Conservation (phyloP, 2,329 filamentous ascomycete species). For the Rutstroemia sp. region DNA sequence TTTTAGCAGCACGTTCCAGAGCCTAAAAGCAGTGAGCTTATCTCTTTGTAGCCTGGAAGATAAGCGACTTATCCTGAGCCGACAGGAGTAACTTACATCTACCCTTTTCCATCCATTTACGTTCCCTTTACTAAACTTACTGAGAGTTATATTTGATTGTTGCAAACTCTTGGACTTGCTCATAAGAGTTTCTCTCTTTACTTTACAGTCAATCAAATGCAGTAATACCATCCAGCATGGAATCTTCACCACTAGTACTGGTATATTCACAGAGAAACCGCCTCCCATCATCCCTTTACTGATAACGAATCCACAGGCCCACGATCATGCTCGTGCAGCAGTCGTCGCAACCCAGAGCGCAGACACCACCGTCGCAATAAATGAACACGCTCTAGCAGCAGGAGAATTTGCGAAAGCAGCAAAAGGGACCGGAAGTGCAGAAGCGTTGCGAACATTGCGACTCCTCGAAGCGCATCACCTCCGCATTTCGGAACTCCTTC, state of each 20-base stretch:
- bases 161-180: too few relatives aligned
- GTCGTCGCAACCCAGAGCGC: slow-evolving; percentile 60
- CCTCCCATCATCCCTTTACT: slow-evolving; percentile 16
- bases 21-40: too few relatives aligned
- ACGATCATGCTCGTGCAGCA: slow-evolving; percentile 82
- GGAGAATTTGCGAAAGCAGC: slow-evolving; percentile 81
- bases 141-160: too few relatives aligned
- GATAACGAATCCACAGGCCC: slow-evolving; percentile 48
- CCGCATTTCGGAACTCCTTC: slow-evolving; percentile 73
- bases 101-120: too few relatives aligned
- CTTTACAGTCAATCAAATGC: neutral
- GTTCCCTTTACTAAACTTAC: too few relatives aligned
- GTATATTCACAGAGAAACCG: slow-evolving; percentile 33
- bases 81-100: too few relatives aligned
- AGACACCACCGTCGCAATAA: slow-evolving; percentile 74
- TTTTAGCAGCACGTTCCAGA: too few relatives aligned
- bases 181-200: neutral
- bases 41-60: too few relatives aligned
- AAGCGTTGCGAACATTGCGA: slow-evolving; percentile 76
- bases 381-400: slow-evolving; percentile 82
- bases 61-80: too few relatives aligned
- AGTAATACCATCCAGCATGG: slow-evolving; percentile 43
- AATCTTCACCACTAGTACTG: slow-evolving; percentile 60
- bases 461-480: slow-evolving; percentile 85
- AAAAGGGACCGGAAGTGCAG: slow-evolving; percentile 55